Evolutionary conservation across 257 asterid genomes (phyloP), one percentile per base, ranked within the genome.

Genomic region (Solanum verrucosum): DNA sequence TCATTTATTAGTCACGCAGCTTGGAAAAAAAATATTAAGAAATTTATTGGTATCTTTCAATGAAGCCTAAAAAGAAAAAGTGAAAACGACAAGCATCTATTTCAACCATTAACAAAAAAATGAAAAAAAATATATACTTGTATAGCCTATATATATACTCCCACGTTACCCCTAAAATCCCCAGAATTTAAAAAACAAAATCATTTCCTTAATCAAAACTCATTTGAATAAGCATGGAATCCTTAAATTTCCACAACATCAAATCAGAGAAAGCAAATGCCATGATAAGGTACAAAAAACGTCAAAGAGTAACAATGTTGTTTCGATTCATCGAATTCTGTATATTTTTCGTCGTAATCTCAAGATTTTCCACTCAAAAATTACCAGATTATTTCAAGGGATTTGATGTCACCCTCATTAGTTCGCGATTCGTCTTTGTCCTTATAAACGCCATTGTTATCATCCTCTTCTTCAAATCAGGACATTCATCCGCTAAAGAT

Each of bases 381-480:
- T 63, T 95, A 9, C 88, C 93, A 14, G 92, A 93, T 27, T 88
- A 88, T 68, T 65, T 95, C 89, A 88, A 90, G 91, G 92, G 91
- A 25, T 37, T 93, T 59, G 88, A 93, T 27, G 84, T 70, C 16
- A 60, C 90, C 21, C 83, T 93, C 23, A 82, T 93, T 20, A 89
- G 94, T 90, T 92, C 96, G 21, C 56, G 88, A 40, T 93, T 92
- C 68, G 96, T 95, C 1, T 96, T 96, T 89, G n/a, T 96, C 18
- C 5, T 94, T 23, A 98, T 94, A 10, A 95, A 96, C 93, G 91
- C 88, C 34, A 95, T 96, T 5, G 93, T 96, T n/a, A 16, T 93
- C 90, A 88, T 70, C 70, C 91, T 96, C 77, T 89, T 93, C 88
- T 46, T 94, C n/a, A 91, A 89, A 59, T 94, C 98, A 5, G 78